Evolutionary conservation across 1,284 basidiomycete species (phyloP).

Genomic region (Heterobasidion parviporum): DNA sequence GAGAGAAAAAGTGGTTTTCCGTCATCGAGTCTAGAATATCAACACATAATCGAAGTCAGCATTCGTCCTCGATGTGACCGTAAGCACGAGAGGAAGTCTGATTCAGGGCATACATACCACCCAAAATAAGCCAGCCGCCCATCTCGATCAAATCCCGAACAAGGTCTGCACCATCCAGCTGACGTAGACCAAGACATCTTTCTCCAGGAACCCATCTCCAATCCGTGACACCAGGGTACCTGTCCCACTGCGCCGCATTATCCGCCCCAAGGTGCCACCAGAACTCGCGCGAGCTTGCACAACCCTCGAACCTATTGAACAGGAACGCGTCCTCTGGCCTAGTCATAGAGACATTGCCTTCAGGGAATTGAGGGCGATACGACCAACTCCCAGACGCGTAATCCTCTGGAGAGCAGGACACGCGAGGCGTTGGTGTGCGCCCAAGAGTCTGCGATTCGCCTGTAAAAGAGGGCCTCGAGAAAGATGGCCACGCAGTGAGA

Average conservation of each 20-base stretch:
- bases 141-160: constrained; percentile 51
- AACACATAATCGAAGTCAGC: too few relatives aligned
- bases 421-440: too few relatives aligned
- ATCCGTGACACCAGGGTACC: constrained; percentile 42
- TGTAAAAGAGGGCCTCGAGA: too few relatives aligned
- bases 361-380: too few relatives aligned
- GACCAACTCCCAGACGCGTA: too few relatives aligned
- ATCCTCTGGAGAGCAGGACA: too few relatives aligned
- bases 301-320: constrained; percentile 49
- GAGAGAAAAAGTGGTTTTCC: constrained; percentile 64
- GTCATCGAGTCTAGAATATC: constrained; percentile 46
- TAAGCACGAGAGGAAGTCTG: background rate
- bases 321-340: constrained; percentile 32
- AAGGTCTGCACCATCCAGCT: constrained; percentile 32
- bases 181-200: constrained; percentile 30
- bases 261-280: constrained; percentile 54
- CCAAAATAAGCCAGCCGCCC: constrained; percentile 61
- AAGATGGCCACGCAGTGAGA: too few relatives aligned
- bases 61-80: background rate
- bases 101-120: constrained; percentile 33
- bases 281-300: constrained; percentile 52
- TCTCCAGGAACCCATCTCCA: constrained; percentile 43
- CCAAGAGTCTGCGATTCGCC: too few relatives aligned
- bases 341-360: constrained; percentile 22
- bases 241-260: constrained; percentile 33